Evolutionary conservation across 2,329 filamentous ascomycete genomes (phyloP).

Genomic region (Corniculantispora saksenae): DNA sequence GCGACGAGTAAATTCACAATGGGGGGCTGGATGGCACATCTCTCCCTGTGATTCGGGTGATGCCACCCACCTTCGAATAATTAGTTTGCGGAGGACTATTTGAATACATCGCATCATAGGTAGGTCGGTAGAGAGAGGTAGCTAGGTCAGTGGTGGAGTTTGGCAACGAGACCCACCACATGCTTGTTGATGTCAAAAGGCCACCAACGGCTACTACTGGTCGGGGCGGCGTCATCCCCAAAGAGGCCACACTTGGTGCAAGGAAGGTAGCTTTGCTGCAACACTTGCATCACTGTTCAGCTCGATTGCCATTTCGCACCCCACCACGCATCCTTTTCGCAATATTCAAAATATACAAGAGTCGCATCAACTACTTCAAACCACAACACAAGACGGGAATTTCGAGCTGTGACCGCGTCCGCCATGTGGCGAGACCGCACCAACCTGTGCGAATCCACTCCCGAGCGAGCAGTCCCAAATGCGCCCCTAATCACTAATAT

Average conservation of each 20-base stretch:
- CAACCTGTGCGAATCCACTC: conserved; percentile 71
- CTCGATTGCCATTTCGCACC: neutral
- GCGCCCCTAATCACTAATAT: conserved; percentile 27
- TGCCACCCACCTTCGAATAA: too few relatives aligned
- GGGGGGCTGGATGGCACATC: neutral
- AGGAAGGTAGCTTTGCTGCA: neutral
- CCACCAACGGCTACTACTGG: neutral
- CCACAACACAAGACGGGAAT: neutral
- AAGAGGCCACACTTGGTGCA: conserved; percentile 18
- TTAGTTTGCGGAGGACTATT: too few relatives aligned
- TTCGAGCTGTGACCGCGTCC: conserved; percentile 44
- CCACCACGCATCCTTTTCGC: neutral
- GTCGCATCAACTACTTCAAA: neutral
- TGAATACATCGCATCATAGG: too few relatives aligned
- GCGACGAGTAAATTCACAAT: neutral
- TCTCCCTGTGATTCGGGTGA: neutral
- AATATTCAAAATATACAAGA: neutral
- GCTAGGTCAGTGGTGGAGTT: neutral
- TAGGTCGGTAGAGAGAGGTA: too few relatives aligned
- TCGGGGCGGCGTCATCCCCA: conserved; percentile 14
- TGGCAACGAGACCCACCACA: neutral
- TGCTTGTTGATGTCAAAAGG: neutral
- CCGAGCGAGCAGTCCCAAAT: neutral
- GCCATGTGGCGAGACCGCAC: conserved; percentile 99
- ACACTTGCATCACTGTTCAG: neutral